A percentile compares a stretch with the other conserved stretches of the same genome.
Evolutionary conservation across 2,329 filamentous ascomycete genomes (phyloP).

Genomic region (Cercospora janseana): DNA sequence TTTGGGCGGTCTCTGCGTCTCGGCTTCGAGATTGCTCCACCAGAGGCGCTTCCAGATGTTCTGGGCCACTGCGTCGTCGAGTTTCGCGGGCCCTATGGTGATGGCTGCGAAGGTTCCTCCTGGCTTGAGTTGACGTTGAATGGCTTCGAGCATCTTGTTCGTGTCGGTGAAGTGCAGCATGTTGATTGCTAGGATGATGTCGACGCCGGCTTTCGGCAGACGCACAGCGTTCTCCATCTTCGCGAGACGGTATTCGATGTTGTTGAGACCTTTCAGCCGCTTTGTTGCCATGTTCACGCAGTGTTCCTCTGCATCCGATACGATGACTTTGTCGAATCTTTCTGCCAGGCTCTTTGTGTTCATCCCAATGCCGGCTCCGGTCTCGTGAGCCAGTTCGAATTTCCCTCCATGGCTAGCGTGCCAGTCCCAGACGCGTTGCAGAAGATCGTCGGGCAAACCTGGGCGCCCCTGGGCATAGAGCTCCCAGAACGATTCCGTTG

Average conservation of each 20-base stretch:
- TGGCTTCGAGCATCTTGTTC: slow-evolving; percentile 20
- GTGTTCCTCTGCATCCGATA: slow-evolving; percentile 28
- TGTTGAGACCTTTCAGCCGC: background rate
- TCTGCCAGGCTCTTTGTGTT: slow-evolving; percentile 22
- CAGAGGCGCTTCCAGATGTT: slow-evolving; percentile 5
- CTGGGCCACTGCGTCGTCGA: background rate
- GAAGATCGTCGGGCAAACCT: slow-evolving; percentile 23
- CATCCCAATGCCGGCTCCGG: slow-evolving; percentile 30
- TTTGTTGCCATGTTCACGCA: slow-evolving; percentile 27
- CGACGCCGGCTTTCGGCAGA: background rate
- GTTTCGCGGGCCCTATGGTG: background rate
- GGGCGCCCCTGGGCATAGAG: slow-evolving; percentile 32
- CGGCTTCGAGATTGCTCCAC: background rate
- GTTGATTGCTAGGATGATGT: slow-evolving; percentile 8
- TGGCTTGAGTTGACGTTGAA: slow-evolving; percentile 23
- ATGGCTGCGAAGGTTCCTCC: slow-evolving; percentile 25
- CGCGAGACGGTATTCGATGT: background rate
- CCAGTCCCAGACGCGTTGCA: slow-evolving; percentile 30
- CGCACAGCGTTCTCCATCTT: slow-evolving; percentile 6
- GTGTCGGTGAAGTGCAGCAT: slow-evolving; percentile 19
- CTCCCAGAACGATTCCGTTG: slow-evolving; percentile 26
- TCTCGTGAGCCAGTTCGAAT: slow-evolving; percentile 28
- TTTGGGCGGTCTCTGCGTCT: background rate
- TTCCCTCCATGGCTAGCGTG: slow-evolving; percentile 25
- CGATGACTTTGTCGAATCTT: slow-evolving; percentile 28